Base-by-base conservation (phyloP, 306 rosid species). In the Quercus wislizeni region DNA sequence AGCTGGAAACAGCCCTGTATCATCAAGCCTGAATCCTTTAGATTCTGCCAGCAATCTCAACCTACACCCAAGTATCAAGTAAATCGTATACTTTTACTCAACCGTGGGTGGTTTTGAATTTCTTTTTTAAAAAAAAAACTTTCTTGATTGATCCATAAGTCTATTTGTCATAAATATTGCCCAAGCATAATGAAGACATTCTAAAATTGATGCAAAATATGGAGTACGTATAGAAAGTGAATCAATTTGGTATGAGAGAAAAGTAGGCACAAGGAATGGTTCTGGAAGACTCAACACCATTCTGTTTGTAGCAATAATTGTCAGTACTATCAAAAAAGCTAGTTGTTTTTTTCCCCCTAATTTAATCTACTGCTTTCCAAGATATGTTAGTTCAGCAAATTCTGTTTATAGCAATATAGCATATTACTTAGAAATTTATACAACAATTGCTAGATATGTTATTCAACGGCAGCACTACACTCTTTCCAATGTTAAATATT, bases 21-120 rank as follows among this genome's bases (percentile, higher is more conserved):
- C 99, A 74, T 95, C 99, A 49, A 95, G 96, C 79, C 89, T 86
- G 71, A 92, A 95, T 79, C 98, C 99, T 84, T 91, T 92, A 49
- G 99, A 84, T 78, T 91, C 99, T 54, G 99, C 98, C 70, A 85
- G 78, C 81, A 91, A 79, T 86, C 98, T 92, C 85, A 95, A 86
- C 86, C 99, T 95, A 88, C 78, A 86, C 35, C 59, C 81, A 63
- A 67, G 46, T 76, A 25, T 76, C 21, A 61, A 58, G 56, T 23
- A 28, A 65, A 79, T 13, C 14, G 6, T 5, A 70, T 14, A 49
- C 71, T 15, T 21, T 65, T 1, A 33, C 55, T 51, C 17, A 27
- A 54, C 19, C 1, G 35, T 20, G 30, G 7, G 23, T 54, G 27
- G 15, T 59, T 23, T 21, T 3, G 12, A 21, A 59, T 59, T 21